Evolutionary conservation across 2,329 filamentous ascomycete genomes (phyloP).

Genomic region (Trichoderma breve): DNA sequence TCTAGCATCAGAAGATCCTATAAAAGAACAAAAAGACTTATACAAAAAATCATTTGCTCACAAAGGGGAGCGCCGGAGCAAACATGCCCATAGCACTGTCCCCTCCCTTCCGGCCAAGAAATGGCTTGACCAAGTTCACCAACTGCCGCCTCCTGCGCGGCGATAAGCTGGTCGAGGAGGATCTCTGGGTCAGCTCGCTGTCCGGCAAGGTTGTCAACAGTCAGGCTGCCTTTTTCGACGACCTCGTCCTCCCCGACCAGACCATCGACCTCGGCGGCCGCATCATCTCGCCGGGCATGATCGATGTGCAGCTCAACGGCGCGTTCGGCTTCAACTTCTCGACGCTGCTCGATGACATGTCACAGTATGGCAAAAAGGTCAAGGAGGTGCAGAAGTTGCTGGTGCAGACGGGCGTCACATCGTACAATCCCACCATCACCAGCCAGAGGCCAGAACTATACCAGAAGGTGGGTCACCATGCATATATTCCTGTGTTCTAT

Average conservation of each 20-base stretch:
- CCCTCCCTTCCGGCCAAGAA: constrained; percentile 36
- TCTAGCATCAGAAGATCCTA: not conserved
- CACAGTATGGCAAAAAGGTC: constrained; percentile 70
- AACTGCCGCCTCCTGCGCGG: constrained; percentile 78
- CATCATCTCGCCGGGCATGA: constrained; percentile 81
- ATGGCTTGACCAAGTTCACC: constrained; percentile 78
- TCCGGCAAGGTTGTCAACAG: constrained; percentile 79
- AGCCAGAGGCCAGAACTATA: constrained; percentile 81
- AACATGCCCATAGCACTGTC: constrained; percentile 51
- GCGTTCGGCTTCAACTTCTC: constrained; percentile 94
- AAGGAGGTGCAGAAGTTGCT: constrained; percentile 68
- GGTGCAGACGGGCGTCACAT: constrained; percentile 78
- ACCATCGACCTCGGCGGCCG: constrained; percentile 78
- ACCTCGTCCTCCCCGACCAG: constrained; percentile 66
- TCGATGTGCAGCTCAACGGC: constrained; percentile 90
- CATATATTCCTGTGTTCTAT: not conserved
- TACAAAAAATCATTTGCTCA: not conserved
- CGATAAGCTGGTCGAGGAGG: constrained; percentile 66
- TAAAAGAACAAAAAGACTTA: not conserved
- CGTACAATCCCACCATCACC: constrained; percentile 81
- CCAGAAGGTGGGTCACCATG: constrained; percentile 56
- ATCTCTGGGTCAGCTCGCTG: constrained; percentile 83
- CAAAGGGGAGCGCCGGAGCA: constrained; percentile 21
- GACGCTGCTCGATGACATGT: constrained; percentile 65
- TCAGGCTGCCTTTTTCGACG: constrained; percentile 65